phyloP scores from a whole-genome alignment of 257 asterid genomes.

The Jacaranda copaia region DNA sequence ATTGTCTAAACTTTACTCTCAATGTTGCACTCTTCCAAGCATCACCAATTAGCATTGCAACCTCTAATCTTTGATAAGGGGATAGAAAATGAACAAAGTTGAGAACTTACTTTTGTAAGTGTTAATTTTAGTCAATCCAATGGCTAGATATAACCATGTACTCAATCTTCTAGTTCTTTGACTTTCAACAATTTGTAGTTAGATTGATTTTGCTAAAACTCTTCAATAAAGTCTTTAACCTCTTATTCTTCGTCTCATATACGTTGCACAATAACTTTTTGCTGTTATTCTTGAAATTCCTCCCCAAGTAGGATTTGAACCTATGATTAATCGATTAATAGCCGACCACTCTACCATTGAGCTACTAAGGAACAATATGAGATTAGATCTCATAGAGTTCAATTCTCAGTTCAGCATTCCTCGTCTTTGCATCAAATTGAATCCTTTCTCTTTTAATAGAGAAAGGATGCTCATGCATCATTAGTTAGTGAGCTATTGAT shows the following conservation, averaged over 20 bases:
- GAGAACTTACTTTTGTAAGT: not conserved
- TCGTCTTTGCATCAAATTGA: not conserved
- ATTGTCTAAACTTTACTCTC: too few species aligned
- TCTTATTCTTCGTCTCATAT: not conserved
- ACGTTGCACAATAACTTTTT: not conserved
- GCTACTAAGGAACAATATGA: too few species aligned
- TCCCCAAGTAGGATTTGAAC: not conserved
- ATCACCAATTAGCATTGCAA: not conserved
- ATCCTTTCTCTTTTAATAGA: too few species aligned
- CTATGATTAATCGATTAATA: too few species aligned
- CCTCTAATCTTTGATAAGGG: not conserved
- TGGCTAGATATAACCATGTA: too few species aligned
- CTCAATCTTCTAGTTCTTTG: too few species aligned
- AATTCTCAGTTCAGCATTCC: not conserved
- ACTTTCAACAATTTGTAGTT: not conserved
- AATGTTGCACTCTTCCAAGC: constrained; percentile 9
- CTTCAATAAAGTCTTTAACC: not conserved
- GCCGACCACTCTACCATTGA: too few species aligned
- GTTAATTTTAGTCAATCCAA: not conserved
- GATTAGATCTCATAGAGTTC: too few species aligned
- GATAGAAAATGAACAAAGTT: not conserved
- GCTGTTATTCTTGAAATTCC: not conserved
- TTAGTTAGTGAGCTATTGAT: too few species aligned
- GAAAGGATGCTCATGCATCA: too few species aligned
- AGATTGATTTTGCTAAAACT: not conserved